Conservation (phyloP, 345 rosid species). For the Draba incana region DNA sequence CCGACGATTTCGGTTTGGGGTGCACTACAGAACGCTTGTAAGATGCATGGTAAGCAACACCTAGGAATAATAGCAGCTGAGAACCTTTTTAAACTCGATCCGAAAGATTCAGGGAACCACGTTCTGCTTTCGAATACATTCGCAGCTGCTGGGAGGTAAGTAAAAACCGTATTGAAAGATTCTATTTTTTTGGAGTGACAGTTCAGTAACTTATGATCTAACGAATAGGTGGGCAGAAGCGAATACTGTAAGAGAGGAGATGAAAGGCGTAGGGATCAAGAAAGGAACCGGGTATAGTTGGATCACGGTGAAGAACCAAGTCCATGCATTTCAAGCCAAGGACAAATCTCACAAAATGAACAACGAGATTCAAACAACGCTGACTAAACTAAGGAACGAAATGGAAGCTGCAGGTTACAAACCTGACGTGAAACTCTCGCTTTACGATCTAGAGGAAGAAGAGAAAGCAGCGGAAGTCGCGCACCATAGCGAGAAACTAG, state of each 20-base stretch:
- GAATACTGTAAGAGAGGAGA: conserved; percentile 60
- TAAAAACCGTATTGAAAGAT: background rate
- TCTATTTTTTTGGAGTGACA: background rate
- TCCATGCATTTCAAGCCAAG: conserved; percentile 85
- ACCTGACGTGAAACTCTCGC: conserved; percentile 62
- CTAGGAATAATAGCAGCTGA: conserved; percentile 71
- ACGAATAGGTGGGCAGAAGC: conserved; percentile 85
- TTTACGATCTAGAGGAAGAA: conserved; percentile 86
- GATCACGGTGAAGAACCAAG: conserved; percentile 66
- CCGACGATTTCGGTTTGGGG: conserved; percentile 88
- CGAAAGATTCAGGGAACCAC: conserved; percentile 78
- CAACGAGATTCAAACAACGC: conserved; percentile 61
- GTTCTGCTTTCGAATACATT: conserved; percentile 81
- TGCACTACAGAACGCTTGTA: conserved; percentile 83
- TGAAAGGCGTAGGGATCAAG: conserved; percentile 71
- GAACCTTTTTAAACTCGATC: conserved; percentile 73
- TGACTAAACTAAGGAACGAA: conserved; percentile 51
- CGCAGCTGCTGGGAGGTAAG: conserved; percentile 77
- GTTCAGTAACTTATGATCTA: background rate
- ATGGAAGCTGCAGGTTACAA: conserved; percentile 72
- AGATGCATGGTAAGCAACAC: conserved; percentile 64
- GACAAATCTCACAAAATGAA: conserved; percentile 68
- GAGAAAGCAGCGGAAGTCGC: conserved; percentile 73
- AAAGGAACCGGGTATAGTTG: conserved; percentile 87
- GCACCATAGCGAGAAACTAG: conserved; percentile 83